Base-by-base conservation (phyloP, 208 protist species). In the Leishmania amazonensis region DNA sequence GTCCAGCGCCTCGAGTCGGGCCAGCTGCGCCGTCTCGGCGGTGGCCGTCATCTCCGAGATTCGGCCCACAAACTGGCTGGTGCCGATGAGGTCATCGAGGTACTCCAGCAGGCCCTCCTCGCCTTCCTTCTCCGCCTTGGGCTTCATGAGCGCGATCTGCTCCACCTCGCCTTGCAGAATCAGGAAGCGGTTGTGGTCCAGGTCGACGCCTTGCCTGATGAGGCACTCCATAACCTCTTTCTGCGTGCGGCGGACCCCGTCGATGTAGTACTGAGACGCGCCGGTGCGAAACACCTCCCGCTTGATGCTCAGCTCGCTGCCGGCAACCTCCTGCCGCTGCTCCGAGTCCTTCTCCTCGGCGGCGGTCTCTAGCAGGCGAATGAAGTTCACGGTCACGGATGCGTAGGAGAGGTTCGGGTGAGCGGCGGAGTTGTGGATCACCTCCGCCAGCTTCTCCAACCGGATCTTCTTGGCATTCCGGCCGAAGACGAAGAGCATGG, bases 131-230 rank as follows among this genome's bases (percentile, higher is more conserved):
- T 96, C 91, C 19, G 96, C 99, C 87, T 99, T 99, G 67, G 99
- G 99, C 87, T 99, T 99, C 99, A 99, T 99, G 79, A 99, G 90
- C 19, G 99, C 97, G 80, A 99, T 99, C 85, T 98, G 96, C 87
- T 99, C 99, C 47, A 99, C 99, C 91, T 99, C 99, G 64, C 99
- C 99, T 92, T 99, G 99, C 17, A 99, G 91, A 87, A 99, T 99
- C 21, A 99, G 92, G 91, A 99, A 99, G 54, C 99, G 93, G 85
- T 99, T 99, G 95, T 99, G 96, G 83, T 99, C 98, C 24, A 99
- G 93, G 91, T 99, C 99, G 74, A 99, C 97, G 74, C 99, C 99
- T 38, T 99, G 92, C 35, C 77, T 54, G 53, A 97, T 97, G 28
- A 99, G 93, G 38, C 99, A 90, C 19, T 88, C 88, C 80, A 96